These are phyloP conservation scores for Globisporangium heterothallicum DNA, from an alignment of 352 stramenopile genomes.

Conservation along the genomic window DNA sequence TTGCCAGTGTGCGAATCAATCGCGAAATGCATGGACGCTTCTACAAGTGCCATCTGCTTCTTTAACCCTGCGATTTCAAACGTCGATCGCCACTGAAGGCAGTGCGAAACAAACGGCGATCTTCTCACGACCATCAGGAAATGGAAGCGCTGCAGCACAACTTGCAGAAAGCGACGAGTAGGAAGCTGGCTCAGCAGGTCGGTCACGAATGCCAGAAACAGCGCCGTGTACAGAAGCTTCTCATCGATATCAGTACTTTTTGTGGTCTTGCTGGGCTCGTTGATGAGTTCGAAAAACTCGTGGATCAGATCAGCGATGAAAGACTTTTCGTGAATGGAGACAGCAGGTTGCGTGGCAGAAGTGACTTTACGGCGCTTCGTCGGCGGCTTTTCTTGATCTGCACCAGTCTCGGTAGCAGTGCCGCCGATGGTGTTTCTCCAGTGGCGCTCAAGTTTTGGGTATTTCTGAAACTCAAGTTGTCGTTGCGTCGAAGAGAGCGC, in stretches of 20 bases:
- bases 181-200: constrained; percentile 86
- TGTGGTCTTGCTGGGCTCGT: constrained; percentile 18
- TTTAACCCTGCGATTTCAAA: constrained; percentile 39
- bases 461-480: constrained; percentile 50
- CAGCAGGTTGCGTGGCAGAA: not conserved
- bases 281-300: constrained; percentile 40
- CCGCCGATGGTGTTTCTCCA: constrained; percentile 39
- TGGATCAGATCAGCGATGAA: constrained; percentile 34
- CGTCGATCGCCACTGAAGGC: constrained; percentile 26
- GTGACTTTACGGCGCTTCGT: constrained; percentile 37
- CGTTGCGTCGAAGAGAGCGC: constrained; percentile 54
- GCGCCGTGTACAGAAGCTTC: constrained; percentile 34
- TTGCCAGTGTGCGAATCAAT: constrained; percentile 83
- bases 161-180: constrained; percentile 84
- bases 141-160: constrained; percentile 62
- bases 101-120: constrained; percentile 35
- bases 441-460: constrained; percentile 62
- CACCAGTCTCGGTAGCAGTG: not conserved
- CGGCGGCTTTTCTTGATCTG: constrained; percentile 10
- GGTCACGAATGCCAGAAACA: constrained; percentile 74
- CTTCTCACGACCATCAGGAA: constrained; percentile 34
- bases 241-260: constrained; percentile 7
- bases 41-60: constrained; percentile 62
- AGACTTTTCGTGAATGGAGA: constrained; percentile 16
- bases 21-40: constrained; percentile 64